Evolutionary conservation across 2,329 filamentous ascomycete genomes (phyloP), one percentile per base, ranked within the genome.

Genomic region (Blastomyces silverae): DNA sequence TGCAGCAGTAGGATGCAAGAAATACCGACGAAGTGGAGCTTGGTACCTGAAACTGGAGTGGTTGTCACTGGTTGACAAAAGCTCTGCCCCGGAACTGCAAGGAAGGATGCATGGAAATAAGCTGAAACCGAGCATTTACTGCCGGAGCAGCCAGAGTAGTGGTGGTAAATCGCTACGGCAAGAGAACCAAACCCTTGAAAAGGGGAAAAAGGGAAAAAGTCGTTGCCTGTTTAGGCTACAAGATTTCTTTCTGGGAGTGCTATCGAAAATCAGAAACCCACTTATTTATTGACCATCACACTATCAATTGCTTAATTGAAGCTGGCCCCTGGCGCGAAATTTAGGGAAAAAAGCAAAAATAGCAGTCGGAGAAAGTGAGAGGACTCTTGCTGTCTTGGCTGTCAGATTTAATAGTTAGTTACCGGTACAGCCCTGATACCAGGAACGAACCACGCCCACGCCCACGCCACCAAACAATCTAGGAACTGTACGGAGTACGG

Each of bases 141-240:
- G 17, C 7, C 46, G n/a, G n/a, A 50, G 22, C 3, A 50, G n/a
- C n/a, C 46, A 44, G 5, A 48, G 44, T 48, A 57, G 34, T 5
- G 17, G 55, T 17, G 17, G 25, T 31, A 56, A 15, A 34, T 34
- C 6, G 3, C 11, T 20, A 15, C 6, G 31, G 31, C 31, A 11
- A n/a, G 2, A 17, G 4, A 28, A n/a, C n/a, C 20, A 15, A 46
- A 10, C 11, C 4, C 17, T 44, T n/a, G n/a, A 17, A 50, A 42
- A 42, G 37, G 28, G 28, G 28, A 28, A 28, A 28, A 28, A 2
- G 28, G 28, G 17, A 20, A 53, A 62, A 62, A n/a, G 60, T 25
- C 31, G 60, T 34, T 62, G 60, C 60, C 60, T 62, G 34, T 5
- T 7, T 52, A 62, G 60, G 46, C 60, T 52, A 13, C 60, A 62